Conservation (phyloP, 2,329 filamentous ascomycete species). For the Colletotrichum acutatum region DNA sequence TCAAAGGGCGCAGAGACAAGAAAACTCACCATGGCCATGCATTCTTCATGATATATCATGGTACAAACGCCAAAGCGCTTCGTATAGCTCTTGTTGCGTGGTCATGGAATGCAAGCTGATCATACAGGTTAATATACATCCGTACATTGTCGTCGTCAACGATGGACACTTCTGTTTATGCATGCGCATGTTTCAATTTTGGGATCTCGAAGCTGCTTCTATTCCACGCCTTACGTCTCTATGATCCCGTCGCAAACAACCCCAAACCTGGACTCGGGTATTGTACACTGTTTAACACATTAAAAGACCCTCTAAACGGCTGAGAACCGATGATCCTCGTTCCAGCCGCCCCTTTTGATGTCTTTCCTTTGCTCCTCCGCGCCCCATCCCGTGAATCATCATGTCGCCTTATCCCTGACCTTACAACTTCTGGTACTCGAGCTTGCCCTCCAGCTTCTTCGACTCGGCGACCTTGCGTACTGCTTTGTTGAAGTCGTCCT, state of each 20-base stretch:
- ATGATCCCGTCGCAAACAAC: conserved; percentile 29
- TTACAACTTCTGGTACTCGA: conserved; percentile 95
- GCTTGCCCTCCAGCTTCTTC: conserved; percentile 98
- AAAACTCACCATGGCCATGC: not conserved
- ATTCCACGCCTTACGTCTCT: conserved; percentile 13
- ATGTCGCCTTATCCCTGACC: not conserved
- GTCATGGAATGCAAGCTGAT: not conserved
- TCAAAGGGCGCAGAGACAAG: not conserved
- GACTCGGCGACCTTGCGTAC: conserved; percentile 96
- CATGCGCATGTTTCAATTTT: not conserved
- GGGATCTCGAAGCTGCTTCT: conserved; percentile 15
- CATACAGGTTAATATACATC: not conserved
- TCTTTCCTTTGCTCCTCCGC: conserved; percentile 8
- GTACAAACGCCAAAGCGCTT: not conserved
- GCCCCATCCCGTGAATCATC: not conserved
- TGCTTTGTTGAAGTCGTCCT: conserved; percentile 99
- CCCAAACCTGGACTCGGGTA: conserved; percentile 35
- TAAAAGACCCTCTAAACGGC: conserved; percentile 14
- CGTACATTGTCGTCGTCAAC: not conserved
- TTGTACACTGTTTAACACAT: conserved; percentile 35
- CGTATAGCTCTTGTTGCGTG: not conserved
- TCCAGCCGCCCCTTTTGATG: conserved; percentile 3
- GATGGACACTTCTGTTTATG: not conserved
- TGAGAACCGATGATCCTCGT: conserved; percentile 2
- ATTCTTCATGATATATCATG: not conserved